Evolutionary conservation across 1,284 basidiomycete species (phyloP).

Genomic region (Abortiporus biennis): DNA sequence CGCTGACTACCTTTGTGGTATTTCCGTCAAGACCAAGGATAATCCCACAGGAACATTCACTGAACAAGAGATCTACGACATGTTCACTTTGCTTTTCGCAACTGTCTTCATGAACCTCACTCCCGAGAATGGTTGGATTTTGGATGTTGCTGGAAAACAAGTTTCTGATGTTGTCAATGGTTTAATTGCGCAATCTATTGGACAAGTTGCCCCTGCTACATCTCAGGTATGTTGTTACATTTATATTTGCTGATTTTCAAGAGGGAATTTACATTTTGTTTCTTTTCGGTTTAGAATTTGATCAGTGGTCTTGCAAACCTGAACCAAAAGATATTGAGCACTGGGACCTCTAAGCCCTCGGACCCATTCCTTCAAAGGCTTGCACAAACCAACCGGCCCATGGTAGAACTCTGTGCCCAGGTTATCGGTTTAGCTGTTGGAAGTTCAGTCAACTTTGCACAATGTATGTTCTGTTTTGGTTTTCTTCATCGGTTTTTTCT

Average conservation of each 20-base stretch:
- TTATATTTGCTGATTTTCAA: no score
- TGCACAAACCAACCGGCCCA: constrained; percentile 32
- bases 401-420: constrained; percentile 37
- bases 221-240: constrained; percentile 15
- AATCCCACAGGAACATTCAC: constrained; percentile 44
- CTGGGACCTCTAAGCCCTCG: no score
- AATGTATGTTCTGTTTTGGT: constrained; percentile 28
- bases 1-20: constrained; percentile 48
- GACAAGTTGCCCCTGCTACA: constrained; percentile 14
- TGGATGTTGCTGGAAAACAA: constrained; percentile 40
- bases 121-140: constrained; percentile 50
- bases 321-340: no score
- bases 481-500: constrained; percentile 36
- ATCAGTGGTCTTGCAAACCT: no score
- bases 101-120: constrained; percentile 58
- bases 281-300: no score
- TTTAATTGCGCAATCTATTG: constrained; percentile 36
- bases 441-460: constrained; percentile 37
- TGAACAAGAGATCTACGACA: constrained; percentile 41
- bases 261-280: no score
- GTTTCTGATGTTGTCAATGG: constrained; percentile 36
- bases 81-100: constrained; percentile 38
- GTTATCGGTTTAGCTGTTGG: constrained; percentile 44
- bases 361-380: constrained; percentile 39
- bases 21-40: constrained; percentile 53